Base-by-base conservation (phyloP, 225 moss, liverwort and hornwort species). In the Polytrichum commune region DNA sequence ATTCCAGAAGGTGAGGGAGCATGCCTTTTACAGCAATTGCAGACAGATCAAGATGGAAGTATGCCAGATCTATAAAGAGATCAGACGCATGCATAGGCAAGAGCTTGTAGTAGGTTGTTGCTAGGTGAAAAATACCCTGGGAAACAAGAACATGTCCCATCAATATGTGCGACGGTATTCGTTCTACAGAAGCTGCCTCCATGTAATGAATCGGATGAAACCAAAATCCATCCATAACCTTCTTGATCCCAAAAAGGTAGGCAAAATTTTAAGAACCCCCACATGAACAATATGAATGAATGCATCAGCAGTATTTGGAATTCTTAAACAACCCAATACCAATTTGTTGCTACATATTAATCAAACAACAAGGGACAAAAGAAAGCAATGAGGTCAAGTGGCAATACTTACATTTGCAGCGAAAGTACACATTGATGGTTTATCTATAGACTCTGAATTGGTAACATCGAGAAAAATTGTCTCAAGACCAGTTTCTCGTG, bases 11-110 rank as follows among this genome's bases (percentile, higher is more conserved):
- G 65, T 79, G 76, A 60, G 82, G 73, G 71, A 90, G 75, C 72
- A 84, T 75, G 67, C 90, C 92, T 81, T 85, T 90, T 5, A 90
- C 81, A 66, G 85, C 83, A 69, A 85, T 73, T 56, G 87, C 92
- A 74, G 80, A 82, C 27, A 92, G 73, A 77, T 88, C 87, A 64
- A 88, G 82, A 80, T 90, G 88, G 65, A 88, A 75, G 74, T 92
- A 92, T 16, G 89, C 89, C 56, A 91, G 86, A 72, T 91, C 91
- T 58, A 91, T 54, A 65, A 91, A 77, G 58, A 91, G 83, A 60
- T 87, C 89, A 4, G 72, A 35, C 55, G 85, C 77, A 68, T 76
- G 79, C 64, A 72, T 75, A 24, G 89, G 86, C n/a, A 77, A 74
- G 29, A 91, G 73, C 76, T 81, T 91, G 80, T 91, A 91, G 76